A percentile compares a stretch with the other conserved stretches of the same genome.
Conservation (phyloP, 306 rosid genomes). For the Pterocarpus macrocarpus region DNA sequence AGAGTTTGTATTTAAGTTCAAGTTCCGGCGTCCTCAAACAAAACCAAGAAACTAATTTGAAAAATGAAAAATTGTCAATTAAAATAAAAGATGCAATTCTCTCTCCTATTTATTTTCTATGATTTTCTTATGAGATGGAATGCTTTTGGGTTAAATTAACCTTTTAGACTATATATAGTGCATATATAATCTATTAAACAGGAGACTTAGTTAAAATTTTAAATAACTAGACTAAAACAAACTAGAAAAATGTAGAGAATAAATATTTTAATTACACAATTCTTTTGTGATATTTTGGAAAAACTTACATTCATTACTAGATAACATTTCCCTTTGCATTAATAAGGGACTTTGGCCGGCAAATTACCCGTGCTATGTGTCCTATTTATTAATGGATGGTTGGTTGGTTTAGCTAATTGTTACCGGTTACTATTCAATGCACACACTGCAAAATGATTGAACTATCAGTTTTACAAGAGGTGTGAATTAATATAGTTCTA, state of each 20-base stretch:
- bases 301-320: neutral
- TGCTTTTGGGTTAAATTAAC: no score
- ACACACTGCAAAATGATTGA: conserved; percentile 13
- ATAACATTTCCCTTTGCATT: neutral
- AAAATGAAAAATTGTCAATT: neutral
- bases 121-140: neutral
- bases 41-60: neutral
- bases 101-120: neutral
- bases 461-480: neutral
- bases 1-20: neutral
- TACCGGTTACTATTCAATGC: neutral
- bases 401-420: conserved; percentile 1
- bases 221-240: neutral
- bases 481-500: neutral
- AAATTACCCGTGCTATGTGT: conserved; percentile 3
- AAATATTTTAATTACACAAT: neutral
- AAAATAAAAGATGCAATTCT: neutral
- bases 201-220: neutral
- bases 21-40: neutral
- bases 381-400: conserved; percentile 5
- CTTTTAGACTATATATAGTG: neutral
- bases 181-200: neutral
- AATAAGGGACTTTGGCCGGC: conserved; percentile 31
- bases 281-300: neutral
- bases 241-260: neutral